These are phyloP conservation scores for Solanum chacoense DNA, from an alignment of 305 asterid genomes.

Conservation along the genomic window DNA sequence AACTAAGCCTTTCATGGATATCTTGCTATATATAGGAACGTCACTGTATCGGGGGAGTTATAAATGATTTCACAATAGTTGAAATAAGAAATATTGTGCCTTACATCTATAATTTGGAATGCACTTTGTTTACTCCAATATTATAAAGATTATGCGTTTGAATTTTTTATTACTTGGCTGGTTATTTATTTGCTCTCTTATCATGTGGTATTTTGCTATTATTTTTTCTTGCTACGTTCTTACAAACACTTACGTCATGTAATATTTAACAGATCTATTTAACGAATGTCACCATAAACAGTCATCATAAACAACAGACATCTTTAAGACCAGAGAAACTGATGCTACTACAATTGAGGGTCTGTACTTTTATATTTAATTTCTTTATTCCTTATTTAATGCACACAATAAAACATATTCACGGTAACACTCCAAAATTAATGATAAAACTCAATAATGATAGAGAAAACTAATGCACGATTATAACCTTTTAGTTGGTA, in stretches of 20 bases:
- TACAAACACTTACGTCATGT: background rate
- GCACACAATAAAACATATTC: background rate
- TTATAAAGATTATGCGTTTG: background rate
- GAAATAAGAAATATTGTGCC: no score
- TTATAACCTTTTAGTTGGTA: background rate
- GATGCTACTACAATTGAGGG: background rate
- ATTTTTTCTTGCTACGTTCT: background rate
- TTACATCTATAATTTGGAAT: no score
- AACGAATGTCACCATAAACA: background rate
- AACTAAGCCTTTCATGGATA: no score
- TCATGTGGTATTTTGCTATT: background rate
- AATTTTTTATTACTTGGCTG: background rate
- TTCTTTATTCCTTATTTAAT: background rate
- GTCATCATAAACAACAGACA: background rate
- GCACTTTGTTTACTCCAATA: background rate
- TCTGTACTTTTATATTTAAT: background rate
- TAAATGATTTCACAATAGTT: no score
- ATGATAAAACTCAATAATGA: background rate
- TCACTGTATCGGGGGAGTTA: no score
- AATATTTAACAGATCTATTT: background rate
- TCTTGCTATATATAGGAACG: no score
- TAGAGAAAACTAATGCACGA: background rate
- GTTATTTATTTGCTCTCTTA: background rate
- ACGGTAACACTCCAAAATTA: background rate
- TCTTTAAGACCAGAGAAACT: background rate